A percentile compares a stretch with the other conserved stretches of the same genome.
phyloP scores from a whole-genome alignment of 2,329 filamentous ascomycete genomes.

The Penicillium janthinellum region DNA sequence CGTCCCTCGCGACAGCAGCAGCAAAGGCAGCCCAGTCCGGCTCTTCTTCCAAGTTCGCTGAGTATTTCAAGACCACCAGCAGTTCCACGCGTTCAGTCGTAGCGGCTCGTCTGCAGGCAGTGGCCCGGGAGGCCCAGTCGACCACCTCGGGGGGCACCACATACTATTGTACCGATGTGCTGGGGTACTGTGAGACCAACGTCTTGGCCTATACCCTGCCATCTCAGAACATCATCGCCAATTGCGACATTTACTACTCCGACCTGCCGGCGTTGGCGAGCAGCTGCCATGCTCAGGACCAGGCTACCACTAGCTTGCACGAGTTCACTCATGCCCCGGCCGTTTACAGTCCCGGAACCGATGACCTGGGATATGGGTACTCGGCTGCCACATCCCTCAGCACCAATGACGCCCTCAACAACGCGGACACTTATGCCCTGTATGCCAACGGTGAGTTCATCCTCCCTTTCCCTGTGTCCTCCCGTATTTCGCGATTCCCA shows the following conservation, averaged over 20 bases:
- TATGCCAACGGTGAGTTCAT: slow-evolving; percentile 52
- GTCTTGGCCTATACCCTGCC: slow-evolving; percentile 66
- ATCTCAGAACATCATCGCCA: slow-evolving; percentile 57
- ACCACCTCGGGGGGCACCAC: slow-evolving; percentile 51
- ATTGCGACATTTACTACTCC: slow-evolving; percentile 61
- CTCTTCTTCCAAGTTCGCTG: slow-evolving; percentile 34
- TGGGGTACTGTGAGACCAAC: slow-evolving; percentile 52
- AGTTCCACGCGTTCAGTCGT: slow-evolving; percentile 52
- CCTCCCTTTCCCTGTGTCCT: not conserved
- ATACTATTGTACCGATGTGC: slow-evolving; percentile 63
- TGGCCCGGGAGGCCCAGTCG: slow-evolving; percentile 59
- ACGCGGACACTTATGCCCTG: slow-evolving; percentile 65
- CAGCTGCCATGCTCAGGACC: slow-evolving; percentile 65
- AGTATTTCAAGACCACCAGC: slow-evolving; percentile 66
- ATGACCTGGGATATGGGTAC: slow-evolving; percentile 63
- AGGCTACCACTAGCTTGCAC: slow-evolving; percentile 66
- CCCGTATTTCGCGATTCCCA: not conserved
- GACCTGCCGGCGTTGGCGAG: slow-evolving; percentile 52
- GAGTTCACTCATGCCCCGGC: slow-evolving; percentile 65
- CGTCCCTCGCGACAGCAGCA: slow-evolving; percentile 49
- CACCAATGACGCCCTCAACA: slow-evolving; percentile 56
- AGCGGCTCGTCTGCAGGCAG: slow-evolving; percentile 53
- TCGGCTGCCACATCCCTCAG: slow-evolving; percentile 49
- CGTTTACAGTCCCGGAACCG: slow-evolving; percentile 57
- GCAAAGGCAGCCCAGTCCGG: slow-evolving; percentile 53